Percentiles rank a stretch among this genome's conserved stretches.
These are phyloP conservation scores for Cryptococcus sp. DNA, from an alignment of 1,284 basidiomycete species.

Conservation along the genomic window DNA sequence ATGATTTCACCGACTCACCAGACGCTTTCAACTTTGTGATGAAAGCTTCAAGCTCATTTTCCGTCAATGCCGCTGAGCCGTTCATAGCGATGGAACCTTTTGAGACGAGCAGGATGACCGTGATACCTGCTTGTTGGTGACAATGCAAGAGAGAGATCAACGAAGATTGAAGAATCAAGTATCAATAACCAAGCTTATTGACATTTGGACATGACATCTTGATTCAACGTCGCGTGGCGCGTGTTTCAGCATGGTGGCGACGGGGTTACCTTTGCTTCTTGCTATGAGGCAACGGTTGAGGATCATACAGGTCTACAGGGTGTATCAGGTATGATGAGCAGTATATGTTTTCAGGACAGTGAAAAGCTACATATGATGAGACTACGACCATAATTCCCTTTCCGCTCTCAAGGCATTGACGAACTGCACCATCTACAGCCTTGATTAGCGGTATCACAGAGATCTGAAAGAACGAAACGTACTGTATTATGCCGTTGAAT, in stretches of 20 bases:
- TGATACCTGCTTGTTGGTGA: background rate
- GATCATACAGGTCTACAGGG: too few relatives aligned
- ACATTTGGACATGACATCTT: background rate
- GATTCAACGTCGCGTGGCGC: background rate
- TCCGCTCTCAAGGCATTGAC: too few relatives aligned
- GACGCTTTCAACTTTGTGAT: constrained; percentile 30
- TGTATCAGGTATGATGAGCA: too few relatives aligned
- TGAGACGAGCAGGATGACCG: background rate
- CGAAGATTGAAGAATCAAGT: background rate
- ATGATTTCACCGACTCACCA: constrained; percentile 20
- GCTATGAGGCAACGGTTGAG: background rate
- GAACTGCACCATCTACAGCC: too few relatives aligned
- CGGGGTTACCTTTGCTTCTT: too few relatives aligned
- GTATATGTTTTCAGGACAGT: too few relatives aligned
- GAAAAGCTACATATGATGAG: too few relatives aligned
- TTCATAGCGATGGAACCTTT: background rate
- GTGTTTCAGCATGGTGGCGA: background rate
- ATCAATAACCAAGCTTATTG: background rate
- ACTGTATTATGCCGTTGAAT: too few relatives aligned
- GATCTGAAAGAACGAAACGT: too few relatives aligned
- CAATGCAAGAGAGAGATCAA: background rate
- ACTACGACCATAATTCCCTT: too few relatives aligned
- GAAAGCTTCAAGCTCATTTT: constrained; percentile 33
- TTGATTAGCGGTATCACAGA: too few relatives aligned
- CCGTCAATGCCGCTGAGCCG: constrained; percentile 11